Evolutionary conservation across 306 rosid species (phyloP).

Genomic region (Clitoria ternatea): DNA sequence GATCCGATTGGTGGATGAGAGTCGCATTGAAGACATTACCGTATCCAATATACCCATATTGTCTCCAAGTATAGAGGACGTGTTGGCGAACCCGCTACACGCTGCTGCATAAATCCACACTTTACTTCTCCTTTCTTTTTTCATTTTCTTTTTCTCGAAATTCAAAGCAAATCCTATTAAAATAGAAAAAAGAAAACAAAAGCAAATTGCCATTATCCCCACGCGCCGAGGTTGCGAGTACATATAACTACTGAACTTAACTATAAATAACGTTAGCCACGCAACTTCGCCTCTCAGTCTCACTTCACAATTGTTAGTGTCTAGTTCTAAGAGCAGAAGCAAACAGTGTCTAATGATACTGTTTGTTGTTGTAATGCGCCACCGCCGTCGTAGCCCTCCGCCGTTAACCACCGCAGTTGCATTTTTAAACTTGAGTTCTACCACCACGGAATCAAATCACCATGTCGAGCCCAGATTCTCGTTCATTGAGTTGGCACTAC

Average conservation of each 20-base stretch:
- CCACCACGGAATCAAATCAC: neutral
- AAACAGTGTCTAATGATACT: neutral
- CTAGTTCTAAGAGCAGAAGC: neutral
- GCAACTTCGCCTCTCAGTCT: neutral
- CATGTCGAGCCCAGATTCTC: slow-evolving; percentile 37
- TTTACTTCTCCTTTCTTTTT: neutral
- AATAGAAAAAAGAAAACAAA: neutral
- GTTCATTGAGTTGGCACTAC: slow-evolving; percentile 54
- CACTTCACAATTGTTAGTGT: neutral
- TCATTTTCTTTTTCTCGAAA: neutral
- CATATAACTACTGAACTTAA: neutral
- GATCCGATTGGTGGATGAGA: too few relatives aligned
- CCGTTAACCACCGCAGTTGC: neutral
- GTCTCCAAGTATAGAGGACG: neutral
- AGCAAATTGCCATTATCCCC: neutral
- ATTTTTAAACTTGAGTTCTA: neutral
- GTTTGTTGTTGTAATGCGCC: slow-evolving; percentile 22
- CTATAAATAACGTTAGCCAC: slow-evolving; percentile 27
- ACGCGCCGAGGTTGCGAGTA: slow-evolving; percentile 22
- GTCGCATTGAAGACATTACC: neutral
- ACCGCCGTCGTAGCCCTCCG: neutral
- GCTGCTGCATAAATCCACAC: neutral
- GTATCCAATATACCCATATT: slow-evolving; percentile 17
- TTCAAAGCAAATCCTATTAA: neutral
- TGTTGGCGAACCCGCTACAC: slow-evolving; percentile 15